These are phyloP conservation scores for Emergomyces africanus DNA, from an alignment of 2,329 filamentous ascomycete genomes.

Conservation along the genomic window DNA sequence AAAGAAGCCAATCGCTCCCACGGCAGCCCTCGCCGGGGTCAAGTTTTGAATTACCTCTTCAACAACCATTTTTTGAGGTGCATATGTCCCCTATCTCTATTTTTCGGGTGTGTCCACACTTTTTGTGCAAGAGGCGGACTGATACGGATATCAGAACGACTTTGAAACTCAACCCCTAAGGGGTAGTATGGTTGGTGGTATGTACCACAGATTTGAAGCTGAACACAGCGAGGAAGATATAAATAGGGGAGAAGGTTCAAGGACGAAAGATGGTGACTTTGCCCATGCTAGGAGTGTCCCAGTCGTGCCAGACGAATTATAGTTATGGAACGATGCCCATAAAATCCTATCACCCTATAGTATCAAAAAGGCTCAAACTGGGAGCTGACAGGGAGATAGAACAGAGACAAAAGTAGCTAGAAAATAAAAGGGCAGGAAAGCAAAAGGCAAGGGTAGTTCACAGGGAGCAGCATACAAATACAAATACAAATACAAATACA, in stretches of 20 bases:
- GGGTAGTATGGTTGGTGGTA: neutral
- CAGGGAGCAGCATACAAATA: neutral
- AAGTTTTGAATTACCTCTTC: conserved; percentile 35
- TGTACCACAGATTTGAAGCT: no score
- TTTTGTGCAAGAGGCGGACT: no score
- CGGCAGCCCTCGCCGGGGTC: conserved; percentile 30
- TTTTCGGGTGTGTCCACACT: neutral
- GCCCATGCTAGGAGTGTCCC: neutral
- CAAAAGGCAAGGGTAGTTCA: neutral
- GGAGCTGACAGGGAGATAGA: neutral
- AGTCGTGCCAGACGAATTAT: conserved; percentile 1
- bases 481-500: neutral
- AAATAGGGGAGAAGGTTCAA: neutral
- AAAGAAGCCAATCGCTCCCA: conserved; percentile 28
- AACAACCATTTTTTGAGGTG: conserved; percentile 35
- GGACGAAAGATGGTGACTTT: neutral
- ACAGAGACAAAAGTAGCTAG: no score
- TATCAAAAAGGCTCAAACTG: neutral
- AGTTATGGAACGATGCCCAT: neutral
- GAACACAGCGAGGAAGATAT: neutral
- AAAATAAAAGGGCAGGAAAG: neutral
- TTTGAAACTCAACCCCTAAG: neutral
- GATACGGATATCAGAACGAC: neutral
- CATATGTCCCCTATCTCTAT: neutral
- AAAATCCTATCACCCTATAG: neutral